A percentile compares a stretch with the other conserved stretches of the same genome.
Evolutionary conservation across 73 alveolate genomes (phyloP).

Genomic region (Tetrahymena thermophila): DNA sequence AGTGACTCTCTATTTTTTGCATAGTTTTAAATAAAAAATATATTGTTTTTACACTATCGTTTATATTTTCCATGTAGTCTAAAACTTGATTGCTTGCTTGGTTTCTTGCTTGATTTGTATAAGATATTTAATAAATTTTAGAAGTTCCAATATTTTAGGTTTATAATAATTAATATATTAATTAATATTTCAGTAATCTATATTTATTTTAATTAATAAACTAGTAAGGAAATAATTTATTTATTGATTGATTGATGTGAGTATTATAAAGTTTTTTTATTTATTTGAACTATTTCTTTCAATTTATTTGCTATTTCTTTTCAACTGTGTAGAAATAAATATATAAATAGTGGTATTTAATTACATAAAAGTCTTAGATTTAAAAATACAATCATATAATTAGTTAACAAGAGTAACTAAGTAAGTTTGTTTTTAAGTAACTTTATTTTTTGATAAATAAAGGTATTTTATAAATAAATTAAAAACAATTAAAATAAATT

Average conservation of each 20-base stretch:
- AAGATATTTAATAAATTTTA: background rate
- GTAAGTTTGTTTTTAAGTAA: too few species aligned
- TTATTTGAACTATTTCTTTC: background rate
- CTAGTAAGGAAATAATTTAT: background rate
- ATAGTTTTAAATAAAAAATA: too few species aligned
- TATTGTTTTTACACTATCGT: background rate
- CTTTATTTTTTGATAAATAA: too few species aligned
- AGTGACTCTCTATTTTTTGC: too few species aligned
- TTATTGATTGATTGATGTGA: background rate
- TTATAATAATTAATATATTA: too few species aligned
- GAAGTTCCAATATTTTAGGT: background rate
- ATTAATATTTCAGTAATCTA: background rate
- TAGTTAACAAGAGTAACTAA: background rate
- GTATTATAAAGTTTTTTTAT: background rate
- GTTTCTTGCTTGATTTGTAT: background rate
- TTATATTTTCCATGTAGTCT: background rate
- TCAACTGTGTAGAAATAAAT: background rate
- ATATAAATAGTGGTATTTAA: background rate
- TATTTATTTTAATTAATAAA: too few species aligned
- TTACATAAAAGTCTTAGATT: background rate
- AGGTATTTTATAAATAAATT: too few species aligned
- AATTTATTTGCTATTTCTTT: too few species aligned
- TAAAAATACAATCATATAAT: too few species aligned
- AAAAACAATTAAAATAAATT: too few species aligned
- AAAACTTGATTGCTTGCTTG: background rate